Base-by-base conservation (phyloP, 2,329 filamentous ascomycete genomes). In the Dothiorella sarmentorum region DNA sequence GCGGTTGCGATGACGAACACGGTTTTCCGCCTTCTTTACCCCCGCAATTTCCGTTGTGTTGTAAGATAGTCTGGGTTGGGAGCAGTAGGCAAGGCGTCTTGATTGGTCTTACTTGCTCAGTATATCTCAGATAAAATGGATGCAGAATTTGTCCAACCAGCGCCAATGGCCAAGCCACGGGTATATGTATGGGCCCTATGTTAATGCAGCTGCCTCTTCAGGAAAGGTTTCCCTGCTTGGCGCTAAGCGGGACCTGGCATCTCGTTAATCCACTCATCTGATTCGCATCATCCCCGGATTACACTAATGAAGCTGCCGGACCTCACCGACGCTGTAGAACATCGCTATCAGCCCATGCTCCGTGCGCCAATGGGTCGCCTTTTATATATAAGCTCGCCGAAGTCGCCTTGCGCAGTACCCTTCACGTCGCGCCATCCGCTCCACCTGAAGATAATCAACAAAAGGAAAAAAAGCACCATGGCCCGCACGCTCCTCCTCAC, bases 401-500 rank as follows among this genome's bases (percentile, higher is more conserved):
- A 26, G 49, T 26, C 24, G 33, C 35, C 27, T n/a, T n/a, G n/a
- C n/a, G n/a, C n/a, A n/a, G n/a, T n/a, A n/a, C n/a, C n/a, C n/a
- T n/a, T n/a, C n/a, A n/a, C n/a, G n/a, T n/a, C n/a, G 15, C 13
- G 35, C 35, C 35, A n/a, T 17, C 17, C 35, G 35, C 35, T 37
- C 15, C 15, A 17, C n/a, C 35, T n/a, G n/a, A n/a, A n/a, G n/a
- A n/a, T n/a, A n/a, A n/a, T n/a, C n/a, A n/a, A n/a, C n/a, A n/a
- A n/a, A n/a, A n/a, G n/a, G n/a, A n/a, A n/a, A n/a, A n/a, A n/a
- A n/a, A n/a, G n/a, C n/a, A n/a, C n/a, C 29, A 52, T 52, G 47
- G 10, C 47, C 31, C 47, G 47, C 57, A 53, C 66, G 11, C 56
- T 61, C 20, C 52, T 70, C 33, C 56, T 71, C 22, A 55, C 67